Evolutionary conservation across 441 rosid species (phyloP).

Genomic region (Arabidopsis lyrata): DNA sequence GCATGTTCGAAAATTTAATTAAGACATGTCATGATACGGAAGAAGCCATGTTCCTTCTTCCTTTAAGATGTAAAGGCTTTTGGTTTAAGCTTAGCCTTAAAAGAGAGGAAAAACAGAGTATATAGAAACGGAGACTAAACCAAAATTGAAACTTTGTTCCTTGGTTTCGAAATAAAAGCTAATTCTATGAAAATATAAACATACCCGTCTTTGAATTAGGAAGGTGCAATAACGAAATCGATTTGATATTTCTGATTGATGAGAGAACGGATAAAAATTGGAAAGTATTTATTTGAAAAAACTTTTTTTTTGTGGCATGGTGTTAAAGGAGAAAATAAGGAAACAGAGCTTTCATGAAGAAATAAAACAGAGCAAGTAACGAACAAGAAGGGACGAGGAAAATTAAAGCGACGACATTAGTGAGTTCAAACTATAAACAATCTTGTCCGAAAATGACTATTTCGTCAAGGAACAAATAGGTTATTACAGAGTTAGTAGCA

Average conservation of each 20-base stretch:
- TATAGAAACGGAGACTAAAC: not conserved
- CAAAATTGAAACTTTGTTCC: not conserved
- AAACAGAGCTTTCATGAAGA: constrained; percentile 38
- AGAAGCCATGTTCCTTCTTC: constrained; percentile 48
- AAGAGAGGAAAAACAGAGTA: constrained; percentile 54
- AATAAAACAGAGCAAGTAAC: constrained; percentile 24
- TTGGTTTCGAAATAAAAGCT: not conserved
- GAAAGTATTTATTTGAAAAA: not conserved
- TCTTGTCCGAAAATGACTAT: constrained; percentile 41
- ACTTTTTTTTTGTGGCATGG: constrained; percentile 10
- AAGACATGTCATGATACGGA: constrained; percentile 33
- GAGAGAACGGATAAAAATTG: not conserved
- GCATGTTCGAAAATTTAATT: not conserved
- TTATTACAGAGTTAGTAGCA: constrained; percentile 8
- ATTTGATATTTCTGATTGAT: not conserved
- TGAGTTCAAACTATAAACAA: constrained; percentile 35
- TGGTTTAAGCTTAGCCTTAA: not conserved
- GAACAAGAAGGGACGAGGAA: constrained; percentile 24
- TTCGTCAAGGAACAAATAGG: not conserved
- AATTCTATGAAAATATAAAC: constrained; percentile 10
- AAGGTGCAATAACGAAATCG: constrained; percentile 8
- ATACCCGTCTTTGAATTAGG: constrained; percentile 14
- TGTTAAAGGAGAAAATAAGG: constrained; percentile 33
- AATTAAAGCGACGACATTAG: constrained; percentile 37
- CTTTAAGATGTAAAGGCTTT: constrained; percentile 40